Evolutionary conservation across 164 flowering plant species (phyloP), one percentile per base, ranked within the genome.

Genomic region (Piper longum): DNA sequence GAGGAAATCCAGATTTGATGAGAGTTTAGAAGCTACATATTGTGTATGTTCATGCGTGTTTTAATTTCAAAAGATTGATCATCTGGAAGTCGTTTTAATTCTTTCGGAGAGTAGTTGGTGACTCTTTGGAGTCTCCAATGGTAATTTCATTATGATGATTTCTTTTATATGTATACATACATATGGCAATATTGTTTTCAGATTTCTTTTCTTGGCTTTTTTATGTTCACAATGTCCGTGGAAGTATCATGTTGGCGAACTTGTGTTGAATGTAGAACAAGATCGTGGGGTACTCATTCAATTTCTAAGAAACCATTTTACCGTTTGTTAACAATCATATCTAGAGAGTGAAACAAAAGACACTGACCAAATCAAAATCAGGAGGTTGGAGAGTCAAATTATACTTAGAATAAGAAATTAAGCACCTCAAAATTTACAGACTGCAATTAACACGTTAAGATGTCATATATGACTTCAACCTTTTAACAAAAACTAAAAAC

Each of bases 1-100:
- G 75, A 85, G 58, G 71, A 77, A 18, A 80, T 87, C 82, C 62
- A 80, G 69, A 65, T 76, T 19, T 80, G 39, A 62, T 54, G 36
- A 56, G 19, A 16, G 43, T 48, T 48, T 2, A 14, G 52, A 12
- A 9, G 9, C 12, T 44, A 44, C 48, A 44, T 48, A 48, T 14
- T 48, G 14, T 48, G 14, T 48, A 48, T 48, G 3, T 9, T 12
- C 9, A 9, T 14, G 8, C 14, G 52, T 48, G 8, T 48, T 48
- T 48, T 48, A 48, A 48, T 48, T 48, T 14, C 14, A 2, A 48
- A 9, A 48, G 14, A 48, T 48, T 48, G 52, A 26, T 26, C 36
- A 26, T 26, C 36, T 26, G 36, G 36, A 26, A 26, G 36, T 26
- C 2, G 36, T 26, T 26, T 1, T 12, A 48, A 48, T 48, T 48